These are phyloP conservation scores for Arthrinium phaeospermum DNA, from an alignment of 2,329 filamentous ascomycete species.

Conservation along the genomic window DNA sequence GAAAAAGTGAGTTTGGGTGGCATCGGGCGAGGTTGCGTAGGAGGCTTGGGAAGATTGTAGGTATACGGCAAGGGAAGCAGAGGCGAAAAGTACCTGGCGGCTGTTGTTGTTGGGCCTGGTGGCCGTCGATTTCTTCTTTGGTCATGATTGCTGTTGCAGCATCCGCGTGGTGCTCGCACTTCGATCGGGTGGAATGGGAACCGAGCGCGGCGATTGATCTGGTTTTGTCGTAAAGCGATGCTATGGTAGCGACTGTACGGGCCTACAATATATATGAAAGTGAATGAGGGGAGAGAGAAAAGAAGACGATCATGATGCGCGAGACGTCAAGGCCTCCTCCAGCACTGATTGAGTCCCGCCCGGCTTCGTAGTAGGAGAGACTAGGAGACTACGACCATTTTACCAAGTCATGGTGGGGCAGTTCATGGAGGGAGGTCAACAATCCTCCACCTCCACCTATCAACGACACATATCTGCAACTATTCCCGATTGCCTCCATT, in stretches of 20 bases:
- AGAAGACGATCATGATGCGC: constrained; percentile 19
- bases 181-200: background rate
- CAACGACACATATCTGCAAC: constrained; percentile 1
- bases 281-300: constrained; percentile 11
- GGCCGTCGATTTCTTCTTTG: constrained; percentile 7
- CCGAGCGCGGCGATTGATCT: background rate
- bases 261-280: background rate
- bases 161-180: constrained; percentile 8
- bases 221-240: background rate
- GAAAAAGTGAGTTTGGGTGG: background rate
- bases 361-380: constrained; percentile 15
- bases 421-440: constrained; percentile 6
- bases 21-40: background rate
- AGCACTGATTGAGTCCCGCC: constrained; percentile 10
- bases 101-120: constrained; percentile 13
- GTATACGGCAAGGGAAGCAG: background rate
- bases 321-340: constrained; percentile 16
- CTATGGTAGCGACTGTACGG: constrained; percentile 2
- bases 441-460: constrained; percentile 11
- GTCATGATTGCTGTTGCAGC: constrained; percentile 14
- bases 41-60: background rate
- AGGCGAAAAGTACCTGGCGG: constrained; percentile 11
- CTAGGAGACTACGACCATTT: constrained; percentile 14
- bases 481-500: constrained; percentile 12
- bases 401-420: constrained; percentile 14